Conservation (phyloP, 75 land plant species). For the Isoetes taiwanensis region DNA sequence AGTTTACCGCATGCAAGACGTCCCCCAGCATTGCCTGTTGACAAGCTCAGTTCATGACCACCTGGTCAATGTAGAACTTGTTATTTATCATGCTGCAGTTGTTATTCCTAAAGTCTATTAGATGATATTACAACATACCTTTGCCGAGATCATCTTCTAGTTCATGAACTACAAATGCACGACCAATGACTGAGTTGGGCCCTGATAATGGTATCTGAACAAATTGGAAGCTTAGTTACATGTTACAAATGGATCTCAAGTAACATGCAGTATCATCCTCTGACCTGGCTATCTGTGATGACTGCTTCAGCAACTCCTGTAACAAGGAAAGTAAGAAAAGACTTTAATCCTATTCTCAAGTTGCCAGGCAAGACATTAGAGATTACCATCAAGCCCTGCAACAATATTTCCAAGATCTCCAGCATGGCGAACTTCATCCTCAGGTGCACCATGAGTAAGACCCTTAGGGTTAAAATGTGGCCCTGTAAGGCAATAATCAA, state of each 20-base stretch:
- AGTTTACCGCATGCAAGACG: conserved; percentile 87
- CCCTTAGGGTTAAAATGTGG: conserved; percentile 75
- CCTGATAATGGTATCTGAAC: conserved; percentile 80
- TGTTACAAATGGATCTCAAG: neutral
- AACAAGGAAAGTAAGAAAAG: neutral
- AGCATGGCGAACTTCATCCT: conserved; percentile 74
- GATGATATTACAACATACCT: conserved; percentile 24
- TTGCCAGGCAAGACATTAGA: neutral
- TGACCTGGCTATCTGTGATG: conserved; percentile 68
- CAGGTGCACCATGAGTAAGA: conserved; percentile 87
- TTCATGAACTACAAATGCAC: conserved; percentile 86
- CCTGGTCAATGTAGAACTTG: conserved; percentile 47
- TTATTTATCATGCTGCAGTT: neutral
- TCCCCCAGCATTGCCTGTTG: conserved; percentile 93
- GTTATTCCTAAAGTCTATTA: neutral
- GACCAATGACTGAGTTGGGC: conserved; percentile 61
- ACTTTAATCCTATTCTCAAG: neutral
- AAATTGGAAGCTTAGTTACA: neutral
- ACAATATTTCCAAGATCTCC: conserved; percentile 97
- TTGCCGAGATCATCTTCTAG: conserved; percentile 87
- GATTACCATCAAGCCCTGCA: conserved; percentile 60
- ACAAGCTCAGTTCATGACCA: conserved; percentile 87
- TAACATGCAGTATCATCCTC: neutral
- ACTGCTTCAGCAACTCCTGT: conserved; percentile 74
- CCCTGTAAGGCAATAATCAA: conserved; percentile 27